These are phyloP conservation scores for Dryas alaskensis DNA, from an alignment of 306 rosid genomes.

Conservation along the genomic window DNA sequence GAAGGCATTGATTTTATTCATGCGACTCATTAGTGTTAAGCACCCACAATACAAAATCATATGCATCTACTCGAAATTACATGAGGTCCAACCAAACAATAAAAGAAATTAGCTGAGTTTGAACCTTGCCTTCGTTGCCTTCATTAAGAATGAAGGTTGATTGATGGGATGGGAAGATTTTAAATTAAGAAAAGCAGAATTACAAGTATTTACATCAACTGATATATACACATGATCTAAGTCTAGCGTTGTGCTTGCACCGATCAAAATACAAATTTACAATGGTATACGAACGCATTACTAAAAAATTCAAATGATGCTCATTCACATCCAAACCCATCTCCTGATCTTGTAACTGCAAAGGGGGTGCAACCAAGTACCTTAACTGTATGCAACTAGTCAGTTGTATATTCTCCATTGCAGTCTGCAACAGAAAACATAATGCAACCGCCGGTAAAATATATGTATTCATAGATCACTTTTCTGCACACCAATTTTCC, in stretches of 20 bases:
- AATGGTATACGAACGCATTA: not conserved
- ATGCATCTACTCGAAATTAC: not conserved
- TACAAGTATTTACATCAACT: not conserved
- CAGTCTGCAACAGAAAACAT: not conserved
- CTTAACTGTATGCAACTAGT: not conserved
- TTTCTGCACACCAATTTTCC: not conserved
- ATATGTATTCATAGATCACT: not conserved
- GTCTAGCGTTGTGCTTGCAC: not conserved
- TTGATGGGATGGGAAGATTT: not conserved
- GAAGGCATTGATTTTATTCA: no score
- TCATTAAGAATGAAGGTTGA: not conserved
- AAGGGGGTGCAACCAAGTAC: constrained; percentile 19
- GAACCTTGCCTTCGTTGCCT: not conserved
- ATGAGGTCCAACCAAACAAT: not conserved
- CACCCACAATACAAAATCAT: no score
- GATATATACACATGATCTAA: not conserved
- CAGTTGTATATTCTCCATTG: not conserved
- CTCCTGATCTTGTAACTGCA: not conserved
- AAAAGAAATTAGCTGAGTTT: not conserved
- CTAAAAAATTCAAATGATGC: not conserved
- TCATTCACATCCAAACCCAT: not conserved
- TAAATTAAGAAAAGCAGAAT: not conserved
- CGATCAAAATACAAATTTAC: not conserved
- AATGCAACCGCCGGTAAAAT: not conserved
- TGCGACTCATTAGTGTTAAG: no score